Percentiles rank a stretch among this genome's conserved stretches.
These are phyloP conservation scores for Aspergillus versicolor DNA, from an alignment of 2,329 filamentous ascomycete species.

Conservation along the genomic window DNA sequence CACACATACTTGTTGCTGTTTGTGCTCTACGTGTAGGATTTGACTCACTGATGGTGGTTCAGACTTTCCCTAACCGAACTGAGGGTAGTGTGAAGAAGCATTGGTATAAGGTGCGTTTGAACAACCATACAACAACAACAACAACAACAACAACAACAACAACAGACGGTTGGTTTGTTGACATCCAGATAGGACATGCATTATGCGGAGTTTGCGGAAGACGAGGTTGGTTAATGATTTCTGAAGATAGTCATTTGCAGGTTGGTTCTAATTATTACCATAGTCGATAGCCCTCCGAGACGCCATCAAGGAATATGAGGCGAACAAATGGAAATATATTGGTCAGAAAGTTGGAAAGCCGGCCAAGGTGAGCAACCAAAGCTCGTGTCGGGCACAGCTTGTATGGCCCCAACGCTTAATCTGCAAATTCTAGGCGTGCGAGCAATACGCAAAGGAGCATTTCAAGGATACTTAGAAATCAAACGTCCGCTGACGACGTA, in stretches of 20 bases:
- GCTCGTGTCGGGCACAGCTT: slow-evolving; percentile 13
- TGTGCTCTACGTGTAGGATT: background rate
- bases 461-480: slow-evolving; percentile 55
- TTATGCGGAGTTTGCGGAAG: slow-evolving; percentile 96
- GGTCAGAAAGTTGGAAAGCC: slow-evolving; percentile 97
- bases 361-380: slow-evolving; percentile 66
- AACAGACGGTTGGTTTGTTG: slow-evolving; percentile 1
- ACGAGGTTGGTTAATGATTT: slow-evolving; percentile 67
- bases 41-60: slow-evolving; percentile 4
- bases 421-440: slow-evolving; percentile 61
- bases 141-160: background rate
- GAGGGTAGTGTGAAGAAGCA: slow-evolving; percentile 99
- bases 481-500: slow-evolving; percentile 33
- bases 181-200: slow-evolving; percentile 79
- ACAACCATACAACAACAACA: background rate
- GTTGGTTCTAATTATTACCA: background rate
- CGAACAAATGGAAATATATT: slow-evolving; percentile 98
- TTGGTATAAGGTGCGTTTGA: slow-evolving; percentile 82
- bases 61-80: slow-evolving; percentile 90
- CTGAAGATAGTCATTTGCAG: background rate
- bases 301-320: slow-evolving; percentile 98
- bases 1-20: background rate
- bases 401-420: slow-evolving; percentile 18
- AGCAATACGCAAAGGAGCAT: slow-evolving; percentile 95
- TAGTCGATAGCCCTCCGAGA: slow-evolving; percentile 64